These are phyloP conservation scores for Urtica urens DNA, from an alignment of 306 rosid species.

Conservation along the genomic window DNA sequence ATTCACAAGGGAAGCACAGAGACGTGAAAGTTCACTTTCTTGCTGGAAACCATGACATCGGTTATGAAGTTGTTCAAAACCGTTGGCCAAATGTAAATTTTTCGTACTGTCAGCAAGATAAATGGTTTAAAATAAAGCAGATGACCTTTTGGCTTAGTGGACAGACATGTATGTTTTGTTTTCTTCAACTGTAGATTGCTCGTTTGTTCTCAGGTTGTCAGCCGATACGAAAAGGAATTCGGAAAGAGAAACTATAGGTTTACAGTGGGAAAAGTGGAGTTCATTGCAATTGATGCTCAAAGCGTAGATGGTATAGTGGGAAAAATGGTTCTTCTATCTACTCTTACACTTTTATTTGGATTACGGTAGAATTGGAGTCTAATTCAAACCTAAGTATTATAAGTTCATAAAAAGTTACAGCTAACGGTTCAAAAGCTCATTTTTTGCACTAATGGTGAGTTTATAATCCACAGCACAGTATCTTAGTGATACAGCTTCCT, in stretches of 20 bases:
- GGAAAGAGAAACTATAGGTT: conserved; percentile 51
- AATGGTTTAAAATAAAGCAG: conserved; percentile 13
- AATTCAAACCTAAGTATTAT: too few species aligned
- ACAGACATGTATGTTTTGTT: neutral
- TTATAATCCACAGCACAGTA: conserved; percentile 41
- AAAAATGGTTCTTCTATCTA: too few species aligned
- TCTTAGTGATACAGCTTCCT: conserved; percentile 36
- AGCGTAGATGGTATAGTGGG: conserved; percentile 73
- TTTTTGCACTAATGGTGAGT: neutral
- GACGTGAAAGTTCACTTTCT: conserved; percentile 39
- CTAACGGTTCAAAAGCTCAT: too few species aligned
- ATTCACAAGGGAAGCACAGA: conserved; percentile 30
- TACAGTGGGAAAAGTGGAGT: conserved; percentile 56
- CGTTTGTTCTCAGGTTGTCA: conserved; percentile 33
- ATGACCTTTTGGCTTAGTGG: neutral
- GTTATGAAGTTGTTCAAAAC: conserved; percentile 44
- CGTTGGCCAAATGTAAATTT: conserved; percentile 43
- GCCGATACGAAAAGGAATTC: conserved; percentile 54
- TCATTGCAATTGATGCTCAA: conserved; percentile 67
- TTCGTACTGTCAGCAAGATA: conserved; percentile 1
- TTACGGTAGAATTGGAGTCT: too few species aligned
- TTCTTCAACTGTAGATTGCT: conserved; percentile 5
- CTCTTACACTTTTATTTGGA: too few species aligned
- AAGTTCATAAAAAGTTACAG: too few species aligned
- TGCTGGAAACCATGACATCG: conserved; percentile 83